Conservation (phyloP, 176 grass and related monocot species). For the Eleusine coracana region DNA sequence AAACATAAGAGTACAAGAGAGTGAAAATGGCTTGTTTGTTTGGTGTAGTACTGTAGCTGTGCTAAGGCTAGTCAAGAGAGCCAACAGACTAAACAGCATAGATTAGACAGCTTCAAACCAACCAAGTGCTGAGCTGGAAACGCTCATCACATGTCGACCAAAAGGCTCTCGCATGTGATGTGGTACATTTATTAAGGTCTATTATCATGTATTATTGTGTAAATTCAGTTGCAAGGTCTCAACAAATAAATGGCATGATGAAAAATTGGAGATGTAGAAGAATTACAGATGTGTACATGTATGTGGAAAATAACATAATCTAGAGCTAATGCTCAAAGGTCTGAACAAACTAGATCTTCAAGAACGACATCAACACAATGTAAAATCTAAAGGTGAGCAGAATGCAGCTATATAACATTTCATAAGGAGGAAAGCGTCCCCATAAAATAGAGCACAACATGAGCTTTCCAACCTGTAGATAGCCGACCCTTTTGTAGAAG, state of each 20-base stretch:
- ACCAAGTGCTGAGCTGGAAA: constrained; percentile 40
- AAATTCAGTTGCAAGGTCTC: constrained; percentile 4
- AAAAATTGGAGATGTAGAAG: constrained; percentile 14
- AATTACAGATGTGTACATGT: neutral
- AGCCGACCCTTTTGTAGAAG: constrained; percentile 19
- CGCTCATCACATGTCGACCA: constrained; percentile 36
- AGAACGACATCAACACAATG: constrained; percentile 2
- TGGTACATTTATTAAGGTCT: constrained; percentile 34
- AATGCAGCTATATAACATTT: constrained; percentile 21
- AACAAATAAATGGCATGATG: neutral
- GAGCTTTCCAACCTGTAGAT: constrained; percentile 27
- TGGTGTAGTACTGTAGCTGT: constrained; percentile 29
- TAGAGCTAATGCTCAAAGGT: constrained; percentile 21
- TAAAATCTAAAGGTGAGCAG: constrained; percentile 21
- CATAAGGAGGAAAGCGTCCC: neutral
- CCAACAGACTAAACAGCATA: constrained; percentile 41
- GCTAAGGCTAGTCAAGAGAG: constrained; percentile 18
- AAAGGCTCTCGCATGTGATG: constrained; percentile 37
- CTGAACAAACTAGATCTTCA: constrained; percentile 3
- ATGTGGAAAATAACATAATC: constrained; percentile 6
- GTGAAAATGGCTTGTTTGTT: neutral
- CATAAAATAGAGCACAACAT: neutral
- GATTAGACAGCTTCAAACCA: constrained; percentile 34
- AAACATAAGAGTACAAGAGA: constrained; percentile 35
- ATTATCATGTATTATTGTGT: constrained; percentile 6